Percentiles rank a stretch among this genome's conserved stretches.
Evolutionary conservation across 2,329 filamentous ascomycete species (phyloP).

Genomic region (Tolypocladium sp.): DNA sequence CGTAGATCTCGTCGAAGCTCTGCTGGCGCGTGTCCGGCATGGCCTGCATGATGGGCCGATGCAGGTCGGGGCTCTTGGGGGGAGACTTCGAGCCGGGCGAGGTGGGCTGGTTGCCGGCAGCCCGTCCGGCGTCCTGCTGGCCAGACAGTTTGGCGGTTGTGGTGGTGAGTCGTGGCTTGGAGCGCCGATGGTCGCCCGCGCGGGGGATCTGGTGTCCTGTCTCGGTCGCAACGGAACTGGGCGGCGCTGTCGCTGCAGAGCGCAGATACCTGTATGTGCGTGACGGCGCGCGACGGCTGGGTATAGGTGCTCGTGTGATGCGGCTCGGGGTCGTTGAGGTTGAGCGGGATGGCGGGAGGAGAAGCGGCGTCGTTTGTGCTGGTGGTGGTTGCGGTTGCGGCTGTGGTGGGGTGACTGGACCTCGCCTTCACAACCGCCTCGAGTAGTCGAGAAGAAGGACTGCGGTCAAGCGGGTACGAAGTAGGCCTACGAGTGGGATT

Average conservation of each 20-base stretch:
- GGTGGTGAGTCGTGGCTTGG: background rate
- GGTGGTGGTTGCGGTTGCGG: background rate
- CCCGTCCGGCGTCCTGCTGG: slow-evolving; percentile 24
- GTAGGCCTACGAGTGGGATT: no score
- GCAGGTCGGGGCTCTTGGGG: slow-evolving; percentile 24
- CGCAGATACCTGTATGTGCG: background rate
- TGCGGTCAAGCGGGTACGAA: background rate
- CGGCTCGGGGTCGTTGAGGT: background rate
- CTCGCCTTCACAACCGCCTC: background rate
- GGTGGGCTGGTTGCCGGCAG: slow-evolving; percentile 11
- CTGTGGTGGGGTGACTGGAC: background rate
- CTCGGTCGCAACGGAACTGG: background rate
- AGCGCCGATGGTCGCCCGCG: background rate
- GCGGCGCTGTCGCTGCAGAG: background rate
- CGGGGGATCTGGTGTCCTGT: background rate
- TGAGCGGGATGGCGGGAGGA: background rate
- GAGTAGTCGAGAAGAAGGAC: no score
- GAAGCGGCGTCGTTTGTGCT: background rate
- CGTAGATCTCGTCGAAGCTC: slow-evolving; percentile 98
- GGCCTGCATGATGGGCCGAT: slow-evolving; percentile 52
- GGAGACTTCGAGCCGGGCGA: slow-evolving; percentile 9
- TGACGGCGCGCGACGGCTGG: background rate
- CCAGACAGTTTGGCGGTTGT: slow-evolving; percentile 33
- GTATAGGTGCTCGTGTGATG: background rate
- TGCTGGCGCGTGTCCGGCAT: slow-evolving; percentile 74